These are phyloP conservation scores for Guadua angustifolia DNA, from an alignment of 176 grass and related monocot genomes.

Conservation along the genomic window DNA sequence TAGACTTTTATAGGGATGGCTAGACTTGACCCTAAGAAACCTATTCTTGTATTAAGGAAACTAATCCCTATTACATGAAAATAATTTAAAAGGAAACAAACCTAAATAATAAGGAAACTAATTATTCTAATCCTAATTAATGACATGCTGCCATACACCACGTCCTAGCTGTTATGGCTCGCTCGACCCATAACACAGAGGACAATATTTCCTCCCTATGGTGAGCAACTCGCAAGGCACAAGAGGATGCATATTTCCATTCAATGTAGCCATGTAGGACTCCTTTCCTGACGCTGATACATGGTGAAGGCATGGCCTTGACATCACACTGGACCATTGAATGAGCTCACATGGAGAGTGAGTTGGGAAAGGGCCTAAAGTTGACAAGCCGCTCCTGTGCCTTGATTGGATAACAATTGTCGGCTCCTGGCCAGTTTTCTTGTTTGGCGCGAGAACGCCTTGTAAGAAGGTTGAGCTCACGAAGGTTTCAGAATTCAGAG, in stretches of 20 bases:
- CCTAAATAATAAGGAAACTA: too few relatives aligned
- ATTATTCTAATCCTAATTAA: too few relatives aligned
- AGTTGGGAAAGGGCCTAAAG: conserved; percentile 45
- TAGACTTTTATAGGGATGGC: too few relatives aligned
- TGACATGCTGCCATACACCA: too few relatives aligned
- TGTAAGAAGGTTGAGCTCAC: conserved; percentile 29
- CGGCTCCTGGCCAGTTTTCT: conserved; percentile 29
- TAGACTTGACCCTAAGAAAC: too few relatives aligned
- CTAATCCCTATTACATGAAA: too few relatives aligned
- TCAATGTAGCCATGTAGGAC: background rate
- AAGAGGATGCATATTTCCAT: conserved; percentile 20
- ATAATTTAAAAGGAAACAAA: too few relatives aligned
- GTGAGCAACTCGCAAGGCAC: conserved; percentile 28
- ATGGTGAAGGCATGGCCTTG: conserved; percentile 35
- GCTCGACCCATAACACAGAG: too few relatives aligned
- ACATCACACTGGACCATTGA: conserved; percentile 42
- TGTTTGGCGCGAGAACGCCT: conserved; percentile 30
- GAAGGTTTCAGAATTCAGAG: conserved; percentile 15
- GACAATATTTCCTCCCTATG: background rate
- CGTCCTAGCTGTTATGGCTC: too few relatives aligned
- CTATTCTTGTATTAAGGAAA: too few relatives aligned
- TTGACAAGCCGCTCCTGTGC: conserved; percentile 53
- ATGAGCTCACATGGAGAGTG: conserved; percentile 52
- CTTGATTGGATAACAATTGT: conserved; percentile 35
- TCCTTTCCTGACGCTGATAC: conserved; percentile 6